These are phyloP conservation scores for Claviceps fusiformis DNA, from an alignment of 2,329 filamentous ascomycete genomes.

Conservation along the genomic window DNA sequence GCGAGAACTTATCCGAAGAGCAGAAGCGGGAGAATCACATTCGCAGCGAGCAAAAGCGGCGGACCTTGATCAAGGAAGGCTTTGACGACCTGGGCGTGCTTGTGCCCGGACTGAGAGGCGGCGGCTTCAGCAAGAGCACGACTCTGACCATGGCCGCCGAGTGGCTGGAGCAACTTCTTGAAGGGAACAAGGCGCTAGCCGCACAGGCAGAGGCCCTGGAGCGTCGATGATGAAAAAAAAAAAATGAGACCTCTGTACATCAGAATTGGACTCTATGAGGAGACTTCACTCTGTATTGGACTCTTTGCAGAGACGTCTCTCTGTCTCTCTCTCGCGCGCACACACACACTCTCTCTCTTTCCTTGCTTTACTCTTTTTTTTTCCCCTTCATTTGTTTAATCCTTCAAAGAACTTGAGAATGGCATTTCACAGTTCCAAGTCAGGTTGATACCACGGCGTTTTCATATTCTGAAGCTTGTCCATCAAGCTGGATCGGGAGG, in stretches of 20 bases:
- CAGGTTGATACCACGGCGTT: constrained; percentile 4
- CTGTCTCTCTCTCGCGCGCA: too few relatives aligned
- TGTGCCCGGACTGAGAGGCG: constrained; percentile 60
- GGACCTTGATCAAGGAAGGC: constrained; percentile 67
- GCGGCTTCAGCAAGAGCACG: constrained; percentile 71
- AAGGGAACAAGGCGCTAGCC: constrained; percentile 50
- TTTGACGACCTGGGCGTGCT: constrained; percentile 69
- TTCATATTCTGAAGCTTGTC: not conserved
- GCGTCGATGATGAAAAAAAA: not conserved
- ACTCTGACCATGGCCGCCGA: constrained; percentile 63
- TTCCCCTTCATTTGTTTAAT: not conserved
- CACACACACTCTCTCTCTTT: too few relatives aligned
- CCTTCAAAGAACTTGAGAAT: not conserved
- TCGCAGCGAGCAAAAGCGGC: constrained; percentile 72
- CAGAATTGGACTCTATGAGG: too few relatives aligned
- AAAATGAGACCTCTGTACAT: not conserved
- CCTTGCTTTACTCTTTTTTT: not conserved
- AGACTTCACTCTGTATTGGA: too few relatives aligned
- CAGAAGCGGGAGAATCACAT: constrained; percentile 83
- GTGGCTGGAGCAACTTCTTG: constrained; percentile 61
- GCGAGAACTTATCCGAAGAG: constrained; percentile 66
- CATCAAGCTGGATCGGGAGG: not conserved
- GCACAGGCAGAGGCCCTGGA: constrained; percentile 2
- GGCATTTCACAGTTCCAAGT: not conserved
- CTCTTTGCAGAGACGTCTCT: too few relatives aligned